Conservation (phyloP, 169 alveolate species). For the Eimeria tenella region DNA sequence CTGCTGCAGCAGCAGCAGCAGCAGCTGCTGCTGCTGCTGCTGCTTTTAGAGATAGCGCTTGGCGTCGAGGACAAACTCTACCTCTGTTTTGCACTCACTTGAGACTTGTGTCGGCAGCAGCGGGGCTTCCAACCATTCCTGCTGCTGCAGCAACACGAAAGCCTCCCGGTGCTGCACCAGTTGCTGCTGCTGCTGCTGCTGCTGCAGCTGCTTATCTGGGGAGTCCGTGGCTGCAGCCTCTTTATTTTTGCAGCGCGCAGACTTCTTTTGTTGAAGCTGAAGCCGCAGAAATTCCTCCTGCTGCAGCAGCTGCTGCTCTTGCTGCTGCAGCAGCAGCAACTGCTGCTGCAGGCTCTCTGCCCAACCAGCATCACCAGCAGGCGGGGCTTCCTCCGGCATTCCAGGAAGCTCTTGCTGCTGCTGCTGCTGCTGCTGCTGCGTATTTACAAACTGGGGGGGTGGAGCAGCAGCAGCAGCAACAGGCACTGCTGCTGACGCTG, state of each 20-base stretch:
- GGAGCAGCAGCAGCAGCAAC: not conserved
- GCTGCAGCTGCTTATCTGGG: too few species aligned
- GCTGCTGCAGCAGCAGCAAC: not conserved
- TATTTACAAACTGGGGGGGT: not conserved
- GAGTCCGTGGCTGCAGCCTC: too few species aligned
- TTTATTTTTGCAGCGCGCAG: not conserved
- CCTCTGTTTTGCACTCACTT: not conserved
- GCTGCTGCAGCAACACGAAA: not conserved
- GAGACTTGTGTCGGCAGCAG: not conserved
- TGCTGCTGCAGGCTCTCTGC: conserved; percentile 4
- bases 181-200: too few species aligned
- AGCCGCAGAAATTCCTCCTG: not conserved
- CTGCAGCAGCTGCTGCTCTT: not conserved
- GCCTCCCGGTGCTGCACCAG: not conserved
- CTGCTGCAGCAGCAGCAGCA: not conserved
- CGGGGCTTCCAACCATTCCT: not conserved
- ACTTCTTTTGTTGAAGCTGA: not conserved
- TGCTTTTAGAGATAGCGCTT: not conserved
- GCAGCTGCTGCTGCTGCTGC: not conserved
- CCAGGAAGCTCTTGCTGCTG: not conserved
- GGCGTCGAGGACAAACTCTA: not conserved
- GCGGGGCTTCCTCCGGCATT: not conserved
- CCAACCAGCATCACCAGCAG: not conserved
- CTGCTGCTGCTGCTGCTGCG: not conserved
- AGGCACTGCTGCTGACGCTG: too few species aligned